These are phyloP conservation scores for Schizosaccharomyces versatilis DNA, from an alignment of 1,139 yeast species.

Conservation along the genomic window DNA sequence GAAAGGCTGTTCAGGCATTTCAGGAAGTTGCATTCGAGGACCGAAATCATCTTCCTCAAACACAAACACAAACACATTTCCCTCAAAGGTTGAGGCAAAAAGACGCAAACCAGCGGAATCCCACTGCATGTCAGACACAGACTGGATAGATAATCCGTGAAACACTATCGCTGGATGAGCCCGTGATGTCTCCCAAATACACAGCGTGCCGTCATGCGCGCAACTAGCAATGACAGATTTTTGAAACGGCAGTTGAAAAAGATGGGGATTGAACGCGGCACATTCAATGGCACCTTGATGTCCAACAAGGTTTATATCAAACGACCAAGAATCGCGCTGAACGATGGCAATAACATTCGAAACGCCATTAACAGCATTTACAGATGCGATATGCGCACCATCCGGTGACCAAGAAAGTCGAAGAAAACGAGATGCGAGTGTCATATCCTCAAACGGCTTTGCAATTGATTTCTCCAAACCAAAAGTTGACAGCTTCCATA, in stretches of 20 bases:
- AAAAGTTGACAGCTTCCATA: slow-evolving; percentile 59
- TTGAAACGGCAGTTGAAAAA: slow-evolving; percentile 15
- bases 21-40: slow-evolving; percentile 23
- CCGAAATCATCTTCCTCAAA: slow-evolving; percentile 65
- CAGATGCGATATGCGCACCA: slow-evolving; percentile 87
- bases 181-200: slow-evolving; percentile 67
- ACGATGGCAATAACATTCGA: slow-evolving; percentile 74
- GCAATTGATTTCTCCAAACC: slow-evolving; percentile 64
- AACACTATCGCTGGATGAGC: slow-evolving; percentile 56
- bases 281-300: slow-evolving; percentile 96
- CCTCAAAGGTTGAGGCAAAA: slow-evolving; percentile 64
- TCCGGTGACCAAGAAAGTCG: slow-evolving; percentile 96
- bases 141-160: slow-evolving; percentile 34
- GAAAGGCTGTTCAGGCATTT: too few relatives aligned
- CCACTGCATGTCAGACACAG: slow-evolving; percentile 57
- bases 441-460: slow-evolving; percentile 72
- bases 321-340: slow-evolving; percentile 81
- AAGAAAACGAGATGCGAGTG: slow-evolving; percentile 76
- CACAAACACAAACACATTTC: slow-evolving; percentile 46
- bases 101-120: slow-evolving; percentile 52
- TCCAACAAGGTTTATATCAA: slow-evolving; percentile 71
- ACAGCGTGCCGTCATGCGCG: slow-evolving; percentile 59
- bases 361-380: slow-evolving; percentile 93
- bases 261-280: slow-evolving; percentile 65
- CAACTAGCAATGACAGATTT: slow-evolving; percentile 54